Evolutionary conservation across 352 stramenopile species (phyloP), one percentile per base, ranked within the genome.

Genomic region (Pythium dissimile): DNA sequence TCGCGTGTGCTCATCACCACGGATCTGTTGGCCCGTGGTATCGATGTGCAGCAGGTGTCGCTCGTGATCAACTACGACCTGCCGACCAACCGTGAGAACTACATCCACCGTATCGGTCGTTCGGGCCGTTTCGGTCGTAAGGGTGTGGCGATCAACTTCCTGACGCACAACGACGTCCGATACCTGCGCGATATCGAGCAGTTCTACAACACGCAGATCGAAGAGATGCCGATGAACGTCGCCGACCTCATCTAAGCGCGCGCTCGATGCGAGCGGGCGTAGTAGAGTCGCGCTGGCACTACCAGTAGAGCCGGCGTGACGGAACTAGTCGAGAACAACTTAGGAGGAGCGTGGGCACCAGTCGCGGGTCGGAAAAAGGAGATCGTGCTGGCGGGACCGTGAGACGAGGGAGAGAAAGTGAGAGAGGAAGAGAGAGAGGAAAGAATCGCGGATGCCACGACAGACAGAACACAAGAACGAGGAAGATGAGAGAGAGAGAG

Each of bases 51-150:
- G 84, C 97, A 99, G 84, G 91, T 97, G 62, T 97, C 89, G 67
- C 82, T 98, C 48, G 94, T 98, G 46, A 99, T 99, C 77, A 99
- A 99, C 92, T 99, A 99, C 83, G 97, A 99, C 73, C 80, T 99
- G 59, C 97, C 97, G 42, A 98, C 95, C 24, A 99, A 99, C 86
- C 93, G 97, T 72, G 98, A 99, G 82, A 99, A 99, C 80, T 99
- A 99, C 87, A 99, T 99, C 63, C 97, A 99, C 78, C 95, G 97
- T 88, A 99, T 99, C 77, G 98, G 98, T 92, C 96, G 98, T 75
- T 98, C 91, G 57, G 98, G 98, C 75, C 96, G 98, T 88, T 99
- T 99, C 77, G 98, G 98, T 75, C 90, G 97, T 87, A 99, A 99
- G 89, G 98, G 98, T 92, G 97, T 99, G 48, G 97, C 97, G 56